Evolutionary conservation across 2,329 filamentous ascomycete species (phyloP).

Genomic region (Clarireedia sp.): DNA sequence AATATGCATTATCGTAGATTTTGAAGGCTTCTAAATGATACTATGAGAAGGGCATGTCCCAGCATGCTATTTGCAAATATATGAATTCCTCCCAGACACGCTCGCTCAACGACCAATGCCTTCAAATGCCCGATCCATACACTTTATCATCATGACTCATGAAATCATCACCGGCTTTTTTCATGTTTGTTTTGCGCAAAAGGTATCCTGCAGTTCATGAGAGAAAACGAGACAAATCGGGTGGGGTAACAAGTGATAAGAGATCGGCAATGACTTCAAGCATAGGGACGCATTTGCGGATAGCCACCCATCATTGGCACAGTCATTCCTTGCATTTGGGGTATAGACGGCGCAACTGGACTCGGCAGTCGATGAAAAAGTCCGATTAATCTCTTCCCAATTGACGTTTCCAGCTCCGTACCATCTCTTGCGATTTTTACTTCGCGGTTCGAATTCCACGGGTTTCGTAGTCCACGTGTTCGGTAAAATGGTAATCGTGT

Average conservation of each 20-base stretch:
- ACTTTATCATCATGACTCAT: background rate
- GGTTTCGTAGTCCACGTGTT: slow-evolving; percentile 78
- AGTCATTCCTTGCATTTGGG: slow-evolving; percentile 12
- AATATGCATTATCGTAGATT: background rate
- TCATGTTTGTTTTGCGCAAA: background rate
- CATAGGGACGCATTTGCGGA: slow-evolving; percentile 21
- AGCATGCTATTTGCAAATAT: background rate
- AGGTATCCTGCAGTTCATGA: background rate
- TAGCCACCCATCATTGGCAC: slow-evolving; percentile 16
- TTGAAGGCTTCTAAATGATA: background rate
- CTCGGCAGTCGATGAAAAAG: slow-evolving; percentile 59
- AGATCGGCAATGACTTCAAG: background rate
- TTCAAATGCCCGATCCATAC: background rate
- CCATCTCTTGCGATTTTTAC: slow-evolving; percentile 95
- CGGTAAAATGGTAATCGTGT: slow-evolving; percentile 79
- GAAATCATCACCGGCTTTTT: background rate
- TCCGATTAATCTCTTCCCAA: slow-evolving; percentile 68
- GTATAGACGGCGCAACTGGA: slow-evolving; percentile 19
- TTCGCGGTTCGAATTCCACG: slow-evolving; percentile 91
- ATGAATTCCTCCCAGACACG: background rate
- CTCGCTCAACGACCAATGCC: background rate
- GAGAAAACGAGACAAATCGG: background rate
- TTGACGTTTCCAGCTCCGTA: slow-evolving; percentile 78
- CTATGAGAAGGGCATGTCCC: background rate
- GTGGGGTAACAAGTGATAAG: too few relatives aligned